A percentile compares a stretch with the other conserved stretches of the same genome.
Conservation (phyloP, 139 green algal species). For the Dunaliella primolecta region DNA sequence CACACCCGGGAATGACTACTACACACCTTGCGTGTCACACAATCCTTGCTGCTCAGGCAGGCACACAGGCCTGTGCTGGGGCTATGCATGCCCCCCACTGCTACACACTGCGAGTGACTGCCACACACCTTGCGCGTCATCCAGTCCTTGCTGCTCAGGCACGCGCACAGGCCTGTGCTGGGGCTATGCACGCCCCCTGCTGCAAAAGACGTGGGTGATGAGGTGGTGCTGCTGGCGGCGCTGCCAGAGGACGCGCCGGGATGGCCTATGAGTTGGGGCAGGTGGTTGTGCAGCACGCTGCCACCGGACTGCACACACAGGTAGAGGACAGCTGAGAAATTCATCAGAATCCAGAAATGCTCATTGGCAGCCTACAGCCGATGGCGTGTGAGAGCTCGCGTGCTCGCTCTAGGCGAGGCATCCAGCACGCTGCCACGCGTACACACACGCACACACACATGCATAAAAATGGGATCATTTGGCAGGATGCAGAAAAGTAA, state of each 20-base stretch:
- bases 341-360: too few relatives aligned
- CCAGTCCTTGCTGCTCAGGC: slow-evolving; percentile 38
- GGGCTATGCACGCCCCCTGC: background rate
- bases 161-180: slow-evolving; percentile 17
- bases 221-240: too few relatives aligned
- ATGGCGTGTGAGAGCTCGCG: too few relatives aligned
- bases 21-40: slow-evolving; percentile 23
- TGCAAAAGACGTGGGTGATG: background rate
- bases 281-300: slow-evolving; percentile 13
- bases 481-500: too few relatives aligned
- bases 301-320: slow-evolving; percentile 9
- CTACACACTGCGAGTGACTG: too few relatives aligned
- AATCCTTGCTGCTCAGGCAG: slow-evolving; percentile 34
- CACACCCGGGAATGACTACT: too few relatives aligned
- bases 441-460: too few relatives aligned
- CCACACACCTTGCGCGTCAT: slow-evolving; percentile 13
- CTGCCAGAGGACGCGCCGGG: background rate
- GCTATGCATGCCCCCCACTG: background rate
- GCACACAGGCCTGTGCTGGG: slow-evolving; percentile 12
- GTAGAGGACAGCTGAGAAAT: too few relatives aligned
- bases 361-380: too few relatives aligned
- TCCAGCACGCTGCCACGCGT: too few relatives aligned
- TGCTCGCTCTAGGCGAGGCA: too few relatives aligned
- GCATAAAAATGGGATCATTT: too few relatives aligned
- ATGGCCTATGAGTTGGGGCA: background rate